Conservation (phyloP, 1,284 basidiomycete species). For the Athelia sp. region DNA sequence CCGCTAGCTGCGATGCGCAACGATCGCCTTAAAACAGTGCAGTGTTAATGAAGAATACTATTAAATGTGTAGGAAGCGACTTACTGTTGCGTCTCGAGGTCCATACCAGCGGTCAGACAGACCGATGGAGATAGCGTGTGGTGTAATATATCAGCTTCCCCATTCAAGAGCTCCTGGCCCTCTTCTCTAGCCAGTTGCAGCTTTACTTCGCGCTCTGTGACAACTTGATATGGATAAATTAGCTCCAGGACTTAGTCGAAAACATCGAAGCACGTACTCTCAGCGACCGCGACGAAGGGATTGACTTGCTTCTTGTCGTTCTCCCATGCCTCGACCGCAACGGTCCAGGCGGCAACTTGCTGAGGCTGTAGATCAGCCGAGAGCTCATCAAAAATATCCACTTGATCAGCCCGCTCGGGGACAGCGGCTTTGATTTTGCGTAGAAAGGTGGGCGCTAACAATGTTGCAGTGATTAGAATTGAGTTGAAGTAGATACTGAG, state of each 20-base stretch:
- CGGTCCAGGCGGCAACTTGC: constrained; percentile 12
- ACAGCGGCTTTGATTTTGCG: neutral
- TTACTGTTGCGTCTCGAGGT: neutral
- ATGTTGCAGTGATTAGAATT: constrained; percentile 16
- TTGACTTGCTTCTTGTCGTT: constrained; percentile 10
- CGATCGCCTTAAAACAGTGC: no score
- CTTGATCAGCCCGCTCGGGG: constrained; percentile 6
- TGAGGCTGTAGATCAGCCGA: constrained; percentile 2
- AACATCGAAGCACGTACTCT: neutral
- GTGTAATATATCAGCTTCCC: no score
- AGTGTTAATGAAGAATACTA: no score
- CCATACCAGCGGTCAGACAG: neutral
- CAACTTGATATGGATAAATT: neutral
- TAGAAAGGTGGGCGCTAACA: constrained; percentile 4
- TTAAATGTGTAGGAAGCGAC: neutral
- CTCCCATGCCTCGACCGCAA: constrained; percentile 19
- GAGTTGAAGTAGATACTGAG: constrained; percentile 1
- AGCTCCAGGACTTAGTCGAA: neutral
- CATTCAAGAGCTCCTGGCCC: neutral
- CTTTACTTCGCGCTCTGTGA: neutral
- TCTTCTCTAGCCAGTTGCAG: neutral
- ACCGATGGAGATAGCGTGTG: neutral
- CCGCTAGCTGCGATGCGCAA: constrained; percentile 1
- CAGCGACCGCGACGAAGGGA: constrained; percentile 13
- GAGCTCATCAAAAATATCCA: constrained; percentile 1